Evolutionary conservation across 352 stramenopile genomes (phyloP).

Genomic region (Peronospora farinosa): DNA sequence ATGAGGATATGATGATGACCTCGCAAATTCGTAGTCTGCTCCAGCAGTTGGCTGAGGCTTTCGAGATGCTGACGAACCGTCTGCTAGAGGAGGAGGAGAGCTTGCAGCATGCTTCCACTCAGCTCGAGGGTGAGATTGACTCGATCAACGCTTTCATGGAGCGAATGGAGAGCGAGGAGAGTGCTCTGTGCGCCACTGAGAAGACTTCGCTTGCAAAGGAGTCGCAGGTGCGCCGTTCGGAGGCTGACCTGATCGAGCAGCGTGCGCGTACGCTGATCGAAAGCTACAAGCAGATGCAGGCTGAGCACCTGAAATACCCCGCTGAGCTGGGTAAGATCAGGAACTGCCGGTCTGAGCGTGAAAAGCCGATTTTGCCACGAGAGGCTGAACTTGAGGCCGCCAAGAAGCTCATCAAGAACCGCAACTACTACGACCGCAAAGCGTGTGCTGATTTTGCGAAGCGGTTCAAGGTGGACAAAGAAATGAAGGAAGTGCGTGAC

Average conservation of each 20-base stretch:
- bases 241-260: conserved; percentile 80
- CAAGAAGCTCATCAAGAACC: conserved; percentile 76
- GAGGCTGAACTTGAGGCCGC: conserved; percentile 71
- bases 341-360: conserved; percentile 66
- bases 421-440: conserved; percentile 86
- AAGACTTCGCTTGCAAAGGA: conserved; percentile 84
- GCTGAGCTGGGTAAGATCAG: conserved; percentile 78
- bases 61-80: conserved; percentile 86
- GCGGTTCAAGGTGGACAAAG: conserved; percentile 76
- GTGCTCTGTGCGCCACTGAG: conserved; percentile 68
- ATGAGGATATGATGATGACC: conserved; percentile 90
- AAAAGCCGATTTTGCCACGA: conserved; percentile 56
- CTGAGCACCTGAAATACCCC: conserved; percentile 79
- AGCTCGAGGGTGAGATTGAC: conserved; percentile 80
- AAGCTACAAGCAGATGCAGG: conserved; percentile 87
- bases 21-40: conserved; percentile 83
- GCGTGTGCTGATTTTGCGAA: conserved; percentile 73
- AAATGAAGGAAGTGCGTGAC: conserved; percentile 81
- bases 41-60: conserved; percentile 79
- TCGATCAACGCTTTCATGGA: conserved; percentile 87
- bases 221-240: conserved; percentile 69
- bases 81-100: conserved; percentile 81
- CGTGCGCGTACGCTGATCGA: conserved; percentile 72
- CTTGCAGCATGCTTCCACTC: conserved; percentile 72
- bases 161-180: conserved; percentile 86